Evolutionary conservation across 1,139 yeast species (phyloP).

Genomic region (Saccharomycopsis crataegensis): DNA sequence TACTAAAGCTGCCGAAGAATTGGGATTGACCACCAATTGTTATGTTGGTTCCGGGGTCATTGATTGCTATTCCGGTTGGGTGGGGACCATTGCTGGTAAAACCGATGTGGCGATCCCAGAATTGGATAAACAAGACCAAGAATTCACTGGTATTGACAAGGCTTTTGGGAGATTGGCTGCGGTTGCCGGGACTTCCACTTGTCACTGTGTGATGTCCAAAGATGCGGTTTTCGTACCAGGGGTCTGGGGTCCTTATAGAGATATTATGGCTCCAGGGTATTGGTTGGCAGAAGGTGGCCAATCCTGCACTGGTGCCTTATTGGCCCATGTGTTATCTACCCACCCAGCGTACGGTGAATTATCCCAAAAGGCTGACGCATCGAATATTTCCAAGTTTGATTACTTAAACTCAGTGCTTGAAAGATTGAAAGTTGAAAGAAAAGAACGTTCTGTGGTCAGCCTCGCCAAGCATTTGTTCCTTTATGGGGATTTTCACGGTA

Average conservation of each 20-base stretch:
- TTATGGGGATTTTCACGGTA: constrained; percentile 96
- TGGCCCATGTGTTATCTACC: constrained; percentile 81
- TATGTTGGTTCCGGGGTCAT: constrained; percentile 93
- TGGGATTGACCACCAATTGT: constrained; percentile 75
- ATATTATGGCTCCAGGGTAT: constrained; percentile 77
- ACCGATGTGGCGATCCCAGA: constrained; percentile 37
- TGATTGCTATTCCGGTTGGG: constrained; percentile 98
- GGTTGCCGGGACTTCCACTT: constrained; percentile 97
- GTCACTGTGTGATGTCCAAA: constrained; percentile 84
- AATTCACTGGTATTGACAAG: constrained; percentile 40
- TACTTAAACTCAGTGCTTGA: constrained; percentile 71
- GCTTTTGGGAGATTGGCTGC: constrained; percentile 89
- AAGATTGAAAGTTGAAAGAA: constrained; percentile 47
- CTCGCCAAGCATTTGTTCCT: constrained; percentile 81
- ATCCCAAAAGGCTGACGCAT: constrained; percentile 51
- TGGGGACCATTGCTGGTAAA: constrained; percentile 93
- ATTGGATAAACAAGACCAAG: constrained; percentile 34
- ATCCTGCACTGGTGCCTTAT: constrained; percentile 89
- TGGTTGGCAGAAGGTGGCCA: constrained; percentile 99
- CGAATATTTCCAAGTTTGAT: constrained; percentile 72
- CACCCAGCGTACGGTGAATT: constrained; percentile 84
- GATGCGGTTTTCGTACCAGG: constrained; percentile 89
- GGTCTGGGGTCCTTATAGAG: constrained; percentile 98
- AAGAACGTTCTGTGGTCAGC: constrained; percentile 64
- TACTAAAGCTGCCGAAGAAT: constrained; percentile 62